These are phyloP conservation scores for Brassica nigra DNA, from an alignment of 345 rosid species.

Conservation along the genomic window DNA sequence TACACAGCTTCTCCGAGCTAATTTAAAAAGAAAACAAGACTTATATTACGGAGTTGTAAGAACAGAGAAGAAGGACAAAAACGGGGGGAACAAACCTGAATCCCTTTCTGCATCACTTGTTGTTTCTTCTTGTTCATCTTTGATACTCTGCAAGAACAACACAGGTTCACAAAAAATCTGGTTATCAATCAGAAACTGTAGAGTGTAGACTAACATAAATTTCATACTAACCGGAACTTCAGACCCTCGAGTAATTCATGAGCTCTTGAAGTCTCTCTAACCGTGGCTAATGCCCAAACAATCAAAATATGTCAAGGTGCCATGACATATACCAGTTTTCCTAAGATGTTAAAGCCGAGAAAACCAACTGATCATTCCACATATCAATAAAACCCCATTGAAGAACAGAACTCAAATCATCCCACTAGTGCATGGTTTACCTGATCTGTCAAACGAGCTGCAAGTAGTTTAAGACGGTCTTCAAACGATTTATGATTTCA, in stretches of 20 bases:
- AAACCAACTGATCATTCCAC: not conserved
- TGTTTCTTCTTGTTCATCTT: constrained; percentile 80
- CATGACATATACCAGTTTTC: constrained; percentile 71
- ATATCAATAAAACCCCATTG: not conserved
- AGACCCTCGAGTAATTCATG: constrained; percentile 67
- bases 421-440: constrained; percentile 44
- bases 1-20: constrained; percentile 80
- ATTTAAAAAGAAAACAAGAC: constrained; percentile 12
- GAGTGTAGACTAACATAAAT: constrained; percentile 12
- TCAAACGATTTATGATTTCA: constrained; percentile 25
- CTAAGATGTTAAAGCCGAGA: constrained; percentile 43
- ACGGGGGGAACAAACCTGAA: constrained; percentile 54
- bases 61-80: constrained; percentile 12
- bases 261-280: constrained; percentile 67
- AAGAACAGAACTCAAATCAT: not conserved
- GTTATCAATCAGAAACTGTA: not conserved
- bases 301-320: constrained; percentile 82
- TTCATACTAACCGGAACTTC: constrained; percentile 58
- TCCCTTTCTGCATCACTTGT: constrained; percentile 61
- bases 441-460: constrained; percentile 50
- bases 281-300: constrained; percentile 72
- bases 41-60: not conserved
- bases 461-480: constrained; percentile 58
- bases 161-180: constrained; percentile 18
- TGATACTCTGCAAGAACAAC: constrained; percentile 49